Conservation (phyloP, 2,329 filamentous ascomycete species). For the Fusarium drepaniforme region DNA sequence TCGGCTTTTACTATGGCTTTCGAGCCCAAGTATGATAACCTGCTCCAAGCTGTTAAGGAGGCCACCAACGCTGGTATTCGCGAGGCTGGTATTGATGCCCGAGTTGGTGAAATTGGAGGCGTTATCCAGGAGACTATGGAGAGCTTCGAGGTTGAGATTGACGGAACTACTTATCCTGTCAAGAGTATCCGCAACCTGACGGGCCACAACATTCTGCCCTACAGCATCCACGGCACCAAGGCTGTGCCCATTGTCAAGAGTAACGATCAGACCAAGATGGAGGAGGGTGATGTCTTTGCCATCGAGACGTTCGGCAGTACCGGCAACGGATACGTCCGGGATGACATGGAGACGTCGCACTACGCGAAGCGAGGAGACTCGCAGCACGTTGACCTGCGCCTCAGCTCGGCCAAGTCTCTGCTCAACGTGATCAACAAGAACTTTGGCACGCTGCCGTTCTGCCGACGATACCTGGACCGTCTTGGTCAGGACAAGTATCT, state of each 20-base stretch:
- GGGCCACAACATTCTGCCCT: conserved; percentile 90
- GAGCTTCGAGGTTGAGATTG: conserved; percentile 88
- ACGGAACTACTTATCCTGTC: conserved; percentile 81
- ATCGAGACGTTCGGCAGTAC: conserved; percentile 98
- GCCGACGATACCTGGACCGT: conserved; percentile 89
- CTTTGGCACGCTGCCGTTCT: conserved; percentile 93
- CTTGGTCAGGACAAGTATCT: conserved; percentile 96
- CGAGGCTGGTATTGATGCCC: conserved; percentile 92
- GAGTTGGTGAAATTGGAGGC: conserved; percentile 86
- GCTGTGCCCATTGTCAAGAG: conserved; percentile 94
- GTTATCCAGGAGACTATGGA: conserved; percentile 93
- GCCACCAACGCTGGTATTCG: conserved; percentile 86
- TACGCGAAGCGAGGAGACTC: conserved; percentile 83
- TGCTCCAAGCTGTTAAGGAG: conserved; percentile 79
- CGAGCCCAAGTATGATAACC: conserved; percentile 79
- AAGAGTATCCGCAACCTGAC: conserved; percentile 90
- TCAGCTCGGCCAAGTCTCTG: conserved; percentile 86
- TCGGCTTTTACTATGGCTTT: conserved; percentile 85
- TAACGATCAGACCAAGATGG: conserved; percentile 93
- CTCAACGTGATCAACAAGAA: conserved; percentile 95
- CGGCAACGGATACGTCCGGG: conserved; percentile 86
- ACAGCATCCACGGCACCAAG: conserved; percentile 93
- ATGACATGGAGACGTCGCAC: conserved; percentile 92
- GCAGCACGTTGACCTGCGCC: conserved; percentile 79
- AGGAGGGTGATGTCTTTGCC: conserved; percentile 94